Base-by-base conservation (phyloP, 1,139 yeast genomes). In the Blastobotrys illinoisensis region DNA sequence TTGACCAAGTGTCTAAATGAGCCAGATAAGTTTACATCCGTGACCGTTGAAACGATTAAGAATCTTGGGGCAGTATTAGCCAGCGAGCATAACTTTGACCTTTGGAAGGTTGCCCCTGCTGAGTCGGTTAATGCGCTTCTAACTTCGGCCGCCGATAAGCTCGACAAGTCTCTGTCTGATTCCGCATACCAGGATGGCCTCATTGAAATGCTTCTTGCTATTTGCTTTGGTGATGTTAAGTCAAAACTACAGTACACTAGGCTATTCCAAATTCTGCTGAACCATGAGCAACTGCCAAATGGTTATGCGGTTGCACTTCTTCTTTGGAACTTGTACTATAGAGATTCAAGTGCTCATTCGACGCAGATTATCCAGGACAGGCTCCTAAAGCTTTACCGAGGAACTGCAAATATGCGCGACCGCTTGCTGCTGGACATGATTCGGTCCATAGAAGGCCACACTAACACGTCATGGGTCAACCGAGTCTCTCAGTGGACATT, bases 401-500 rank as follows among this genome's bases (percentile, higher is more conserved):
- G 96, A 1, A 77, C 91, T 0, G 72, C 75, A 3, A 68, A 79
- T 14, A 73, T 83, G 1, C 81, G 80, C 47, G 98, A 91, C 66
- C 66, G 81, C 51, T 60, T 89, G 1, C 66, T 91, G 32, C 80
- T 86, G 56, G 69, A 74, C 2, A 69, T 87, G 2, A 66, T 91
- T 49, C 73, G 76, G 53, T 67, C 68, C 9, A 73, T 88, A 44
- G 98, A 91, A 67, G 64, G 79, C 0, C 71, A 73, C 5, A 64
- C 76, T 9, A 72, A 77, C 14, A 63, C 62, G 2, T 72, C 81
- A 7, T 88, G 96, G 96, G 74, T 85, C 13, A 74, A 77, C 53
- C 68, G 70, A 50, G 82, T 87, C 9, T 72, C 77, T 48, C 74
- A 78, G 46, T 88, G 96, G 95, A 90, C 86, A 52, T 78, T 85